Conservation (phyloP, 495 filamentous ascomycete genomes). For the Aspergillus coremiiformis region DNA sequence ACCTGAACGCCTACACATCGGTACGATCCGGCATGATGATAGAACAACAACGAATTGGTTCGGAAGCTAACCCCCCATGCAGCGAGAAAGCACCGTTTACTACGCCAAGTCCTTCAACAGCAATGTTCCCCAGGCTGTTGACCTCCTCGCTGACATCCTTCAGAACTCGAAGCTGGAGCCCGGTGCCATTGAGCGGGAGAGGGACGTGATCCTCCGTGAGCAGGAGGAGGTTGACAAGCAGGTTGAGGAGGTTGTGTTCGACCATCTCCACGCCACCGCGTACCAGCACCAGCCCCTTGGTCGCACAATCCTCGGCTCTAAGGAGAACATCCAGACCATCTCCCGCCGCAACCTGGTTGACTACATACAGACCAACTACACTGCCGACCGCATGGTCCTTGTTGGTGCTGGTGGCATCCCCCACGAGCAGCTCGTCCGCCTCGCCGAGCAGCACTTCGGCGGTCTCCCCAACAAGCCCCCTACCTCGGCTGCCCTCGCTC, state of each 20-base stretch:
- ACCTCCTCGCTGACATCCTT: conserved; percentile 97
- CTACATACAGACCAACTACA: conserved; percentile 99
- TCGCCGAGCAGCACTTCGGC: conserved; percentile 95
- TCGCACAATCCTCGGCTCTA: conserved; percentile 94
- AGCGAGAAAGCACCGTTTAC: conserved; percentile 99
- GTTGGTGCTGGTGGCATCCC: conserved; percentile 92
- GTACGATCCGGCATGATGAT: conserved; percentile 49
- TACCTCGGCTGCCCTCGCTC: conserved; percentile 56
- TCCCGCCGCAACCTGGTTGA: conserved; percentile 76
- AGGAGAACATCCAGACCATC: conserved; percentile 97
- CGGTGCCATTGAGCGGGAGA: conserved; percentile 88
- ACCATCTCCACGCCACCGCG: conserved; percentile 97
- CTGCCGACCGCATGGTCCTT: conserved; percentile 97
- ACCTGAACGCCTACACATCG: conserved; percentile 99
- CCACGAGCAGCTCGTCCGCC: conserved; percentile 85
- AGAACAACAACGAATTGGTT: neutral
- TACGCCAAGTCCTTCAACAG: conserved; percentile 98
- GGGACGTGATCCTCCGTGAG: conserved; percentile 96
- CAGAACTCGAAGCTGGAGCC: conserved; percentile 97
- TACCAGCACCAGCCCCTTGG: conserved; percentile 94
- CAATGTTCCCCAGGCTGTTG: conserved; percentile 89
- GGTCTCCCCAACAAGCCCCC: conserved; percentile 63
- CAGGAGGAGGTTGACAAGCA: conserved; percentile 99
- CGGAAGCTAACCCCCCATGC: conserved; percentile 18
- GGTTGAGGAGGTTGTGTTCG: conserved; percentile 98